phyloP scores from a whole-genome alignment of 2,329 filamentous ascomycete species.

The Arthroderma sp. region DNA sequence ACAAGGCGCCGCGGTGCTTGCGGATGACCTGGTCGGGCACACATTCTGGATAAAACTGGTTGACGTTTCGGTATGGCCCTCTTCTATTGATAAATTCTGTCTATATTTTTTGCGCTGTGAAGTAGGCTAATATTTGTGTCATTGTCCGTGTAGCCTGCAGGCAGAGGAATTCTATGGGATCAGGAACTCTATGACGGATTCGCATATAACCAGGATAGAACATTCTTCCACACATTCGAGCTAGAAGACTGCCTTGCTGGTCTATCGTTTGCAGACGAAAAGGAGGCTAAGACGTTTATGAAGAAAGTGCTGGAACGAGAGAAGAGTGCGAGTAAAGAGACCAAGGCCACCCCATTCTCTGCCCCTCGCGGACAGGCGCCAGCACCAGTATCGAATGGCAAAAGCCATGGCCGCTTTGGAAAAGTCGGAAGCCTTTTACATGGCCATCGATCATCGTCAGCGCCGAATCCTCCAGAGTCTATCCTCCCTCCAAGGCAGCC shows the following conservation, averaged over 20 bases:
- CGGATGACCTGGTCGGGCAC: slow-evolving; percentile 87
- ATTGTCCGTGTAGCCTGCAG: slow-evolving; percentile 46
- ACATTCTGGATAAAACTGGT: slow-evolving; percentile 98
- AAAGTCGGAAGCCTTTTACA: slow-evolving; percentile 36
- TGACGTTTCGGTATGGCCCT: slow-evolving; percentile 66
- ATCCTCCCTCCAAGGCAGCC: slow-evolving; percentile 36
- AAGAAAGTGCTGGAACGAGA: slow-evolving; percentile 96
- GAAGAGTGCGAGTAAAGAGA: slow-evolving; percentile 87
- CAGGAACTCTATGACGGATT: slow-evolving; percentile 96
- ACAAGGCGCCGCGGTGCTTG: slow-evolving; percentile 80
- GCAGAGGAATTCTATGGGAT: slow-evolving; percentile 84
- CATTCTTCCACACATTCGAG: slow-evolving; percentile 97
- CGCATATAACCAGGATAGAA: slow-evolving; percentile 89
- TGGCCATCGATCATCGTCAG: slow-evolving; percentile 39
- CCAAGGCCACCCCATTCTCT: slow-evolving; percentile 62
- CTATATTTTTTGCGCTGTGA: background rate
- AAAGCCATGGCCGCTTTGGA: slow-evolving; percentile 42
- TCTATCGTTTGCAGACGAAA: slow-evolving; percentile 89
- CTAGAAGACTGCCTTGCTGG: slow-evolving; percentile 83
- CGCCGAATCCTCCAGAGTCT: slow-evolving; percentile 30
- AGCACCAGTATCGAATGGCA: slow-evolving; percentile 33
- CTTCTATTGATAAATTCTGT: background rate
- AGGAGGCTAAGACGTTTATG: slow-evolving; percentile 91
- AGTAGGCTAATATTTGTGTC: background rate
- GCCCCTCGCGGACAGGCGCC: slow-evolving; percentile 39